Evolutionary conservation across 1,284 basidiomycete species (phyloP), one percentile per base, ranked within the genome.

Genomic region (Waitea zeae): DNA sequence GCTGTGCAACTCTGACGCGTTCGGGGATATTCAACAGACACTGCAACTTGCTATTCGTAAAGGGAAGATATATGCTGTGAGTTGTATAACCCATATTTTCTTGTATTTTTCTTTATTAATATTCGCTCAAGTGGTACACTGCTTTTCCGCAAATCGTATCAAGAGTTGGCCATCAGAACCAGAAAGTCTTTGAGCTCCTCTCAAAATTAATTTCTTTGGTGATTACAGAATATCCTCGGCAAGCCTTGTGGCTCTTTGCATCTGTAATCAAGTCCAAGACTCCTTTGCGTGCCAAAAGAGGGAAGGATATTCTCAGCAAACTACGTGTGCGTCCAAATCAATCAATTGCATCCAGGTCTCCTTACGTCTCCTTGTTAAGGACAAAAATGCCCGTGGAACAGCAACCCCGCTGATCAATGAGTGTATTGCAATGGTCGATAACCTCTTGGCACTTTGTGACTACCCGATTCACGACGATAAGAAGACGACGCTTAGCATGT

Each of bases 61-160:
- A n/a, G n/a, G n/a, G n/a, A n/a, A n/a, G n/a, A 17, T 14, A 18
- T 20, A n/a, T 30, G 18, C 17, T 39, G 41, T 35, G 13, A 14
- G 9, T 36, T 12, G 17, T 33, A 20, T 17, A 29, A 20, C 9
- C n/a, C 12, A 31, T 35, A 4, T 39, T 34, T 27, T n/a, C n/a
- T n/a, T n/a, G n/a, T n/a, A n/a, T n/a, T n/a, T n/a, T n/a, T n/a
- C n/a, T n/a, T n/a, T n/a, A n/a, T n/a, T n/a, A n/a, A n/a, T n/a
- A 30, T 17, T n/a, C 19, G 31, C 40, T 36, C 12, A 45, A 95
- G 88, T 98, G 92, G 87, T 83, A 83, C 43, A 93, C 86, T 0
- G 92, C 92, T 1, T 90, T 97, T 43, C 90, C 95, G 5, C 95
- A 98, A 61, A 83, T 98, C 38, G 86, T 95, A 7, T 98, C 95